These are phyloP conservation scores for Geranium rotundifolium DNA, from an alignment of 345 rosid genomes.

Conservation along the genomic window DNA sequence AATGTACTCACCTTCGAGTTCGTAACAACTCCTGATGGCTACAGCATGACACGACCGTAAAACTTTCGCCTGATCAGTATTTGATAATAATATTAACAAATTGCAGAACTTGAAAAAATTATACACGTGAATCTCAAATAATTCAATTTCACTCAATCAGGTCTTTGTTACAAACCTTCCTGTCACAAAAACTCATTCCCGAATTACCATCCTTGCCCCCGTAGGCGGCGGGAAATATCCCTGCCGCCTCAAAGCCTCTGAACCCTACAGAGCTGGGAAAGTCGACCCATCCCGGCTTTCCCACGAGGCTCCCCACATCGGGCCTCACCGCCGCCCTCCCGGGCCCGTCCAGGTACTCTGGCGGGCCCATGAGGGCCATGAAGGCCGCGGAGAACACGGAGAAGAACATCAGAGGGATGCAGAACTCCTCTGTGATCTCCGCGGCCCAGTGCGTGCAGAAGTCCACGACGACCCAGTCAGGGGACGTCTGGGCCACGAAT, in stretches of 20 bases:
- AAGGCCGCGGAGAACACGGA: conserved; percentile 8
- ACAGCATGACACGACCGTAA: conserved; percentile 3
- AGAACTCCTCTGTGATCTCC: conserved; percentile 9
- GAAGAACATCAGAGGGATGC: conserved; percentile 13
- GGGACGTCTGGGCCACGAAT: conserved; percentile 6
- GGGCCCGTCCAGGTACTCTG: conserved; percentile 4
- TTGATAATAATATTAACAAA: too few species aligned
- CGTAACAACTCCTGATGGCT: conserved; percentile 18
- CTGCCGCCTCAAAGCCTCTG: conserved; percentile 4
- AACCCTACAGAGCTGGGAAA: conserved; percentile 11
- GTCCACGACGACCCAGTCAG: conserved; percentile 25
- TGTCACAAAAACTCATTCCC: conserved; percentile 4
- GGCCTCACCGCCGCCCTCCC: not conserved
- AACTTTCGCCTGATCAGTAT: too few species aligned
- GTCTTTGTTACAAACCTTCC: too few species aligned
- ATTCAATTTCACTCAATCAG: too few species aligned
- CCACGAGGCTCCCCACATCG: conserved; percentile 8
- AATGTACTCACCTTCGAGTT: conserved; percentile 15
- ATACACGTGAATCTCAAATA: too few species aligned
- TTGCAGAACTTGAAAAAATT: too few species aligned
- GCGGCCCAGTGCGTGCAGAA: conserved; percentile 9
- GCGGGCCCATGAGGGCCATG: not conserved
- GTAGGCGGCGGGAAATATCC: not conserved
- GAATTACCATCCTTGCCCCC: conserved; percentile 14
- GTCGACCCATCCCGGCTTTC: conserved; percentile 14